Evolutionary conservation across 306 rosid species (phyloP).

Genomic region (Styphnolobium japonicum): DNA sequence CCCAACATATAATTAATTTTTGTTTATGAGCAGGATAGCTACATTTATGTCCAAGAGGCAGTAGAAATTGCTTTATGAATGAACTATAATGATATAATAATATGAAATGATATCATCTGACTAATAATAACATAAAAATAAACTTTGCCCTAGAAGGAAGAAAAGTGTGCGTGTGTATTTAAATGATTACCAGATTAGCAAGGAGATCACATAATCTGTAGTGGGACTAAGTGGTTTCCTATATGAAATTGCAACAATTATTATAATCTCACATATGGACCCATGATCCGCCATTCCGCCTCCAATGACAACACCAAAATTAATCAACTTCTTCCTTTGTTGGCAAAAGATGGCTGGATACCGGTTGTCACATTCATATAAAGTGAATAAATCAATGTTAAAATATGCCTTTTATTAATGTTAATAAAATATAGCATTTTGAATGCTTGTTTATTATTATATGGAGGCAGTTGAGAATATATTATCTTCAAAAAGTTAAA

Average conservation of each 20-base stretch:
- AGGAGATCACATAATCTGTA: constrained; percentile 49
- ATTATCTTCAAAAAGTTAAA: background rate
- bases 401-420: background rate
- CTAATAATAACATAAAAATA: background rate
- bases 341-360: background rate
- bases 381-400: background rate
- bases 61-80: background rate
- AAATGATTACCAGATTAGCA: constrained; percentile 8
- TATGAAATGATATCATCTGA: background rate
- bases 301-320: background rate
- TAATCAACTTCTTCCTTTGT: background rate
- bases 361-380: background rate
- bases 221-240: constrained; percentile 39
- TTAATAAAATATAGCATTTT: background rate
- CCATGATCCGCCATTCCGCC: background rate
- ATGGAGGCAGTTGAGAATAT: background rate
- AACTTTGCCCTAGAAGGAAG: background rate
- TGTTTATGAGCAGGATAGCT: background rate
- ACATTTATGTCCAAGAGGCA: background rate
- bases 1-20: background rate
- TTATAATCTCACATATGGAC: constrained; percentile 9
- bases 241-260: constrained; percentile 11
- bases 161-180: background rate
- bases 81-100: background rate
- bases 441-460: background rate